Evolutionary conservation across 352 stramenopile species (phyloP).

Genomic region (Thraustochytrium aureum): DNA sequence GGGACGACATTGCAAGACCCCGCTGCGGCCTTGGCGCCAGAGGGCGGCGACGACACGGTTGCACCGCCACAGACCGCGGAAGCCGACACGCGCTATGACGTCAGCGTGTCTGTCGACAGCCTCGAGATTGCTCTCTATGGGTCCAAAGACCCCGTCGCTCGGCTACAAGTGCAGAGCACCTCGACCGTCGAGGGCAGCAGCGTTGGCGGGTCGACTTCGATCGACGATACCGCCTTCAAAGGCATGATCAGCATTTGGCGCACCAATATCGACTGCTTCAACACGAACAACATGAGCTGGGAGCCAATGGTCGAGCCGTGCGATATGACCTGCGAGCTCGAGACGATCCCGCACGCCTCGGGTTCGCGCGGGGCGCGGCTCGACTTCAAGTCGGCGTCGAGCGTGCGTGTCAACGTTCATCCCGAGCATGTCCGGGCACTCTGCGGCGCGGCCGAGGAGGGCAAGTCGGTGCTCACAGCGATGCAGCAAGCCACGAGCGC

Average conservation of each 20-base stretch:
- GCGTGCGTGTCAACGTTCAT: slow-evolving; percentile 24
- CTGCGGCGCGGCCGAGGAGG: slow-evolving; percentile 1
- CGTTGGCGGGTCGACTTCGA: background rate
- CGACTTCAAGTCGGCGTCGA: background rate
- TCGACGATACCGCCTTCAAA: slow-evolving; percentile 32
- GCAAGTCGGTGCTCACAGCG: background rate
- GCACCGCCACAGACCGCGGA: too few species aligned
- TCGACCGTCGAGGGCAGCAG: slow-evolving; percentile 1
- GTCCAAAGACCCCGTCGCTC: background rate
- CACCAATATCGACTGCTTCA: background rate
- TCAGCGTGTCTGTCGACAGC: slow-evolving; percentile 27
- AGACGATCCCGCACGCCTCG: slow-evolving; percentile 10
- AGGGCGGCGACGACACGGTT: background rate
- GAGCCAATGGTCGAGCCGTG: slow-evolving; percentile 39
- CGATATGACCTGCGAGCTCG: slow-evolving; percentile 17
- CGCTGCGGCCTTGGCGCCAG: background rate
- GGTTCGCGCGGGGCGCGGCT: slow-evolving; percentile 6
- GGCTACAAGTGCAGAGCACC: slow-evolving; percentile 11
- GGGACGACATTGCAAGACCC: background rate
- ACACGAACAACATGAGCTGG: slow-evolving; percentile 35
- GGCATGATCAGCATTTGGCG: background rate
- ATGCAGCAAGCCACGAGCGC: background rate
- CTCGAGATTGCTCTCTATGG: slow-evolving; percentile 26
- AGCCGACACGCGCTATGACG: slow-evolving; percentile 3
- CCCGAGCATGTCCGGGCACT: slow-evolving; percentile 6